Evolutionary conservation across 2,329 filamentous ascomycete species (phyloP), one percentile per base, ranked within the genome.

Genomic region (Ceratocystis diversiconidia): DNA sequence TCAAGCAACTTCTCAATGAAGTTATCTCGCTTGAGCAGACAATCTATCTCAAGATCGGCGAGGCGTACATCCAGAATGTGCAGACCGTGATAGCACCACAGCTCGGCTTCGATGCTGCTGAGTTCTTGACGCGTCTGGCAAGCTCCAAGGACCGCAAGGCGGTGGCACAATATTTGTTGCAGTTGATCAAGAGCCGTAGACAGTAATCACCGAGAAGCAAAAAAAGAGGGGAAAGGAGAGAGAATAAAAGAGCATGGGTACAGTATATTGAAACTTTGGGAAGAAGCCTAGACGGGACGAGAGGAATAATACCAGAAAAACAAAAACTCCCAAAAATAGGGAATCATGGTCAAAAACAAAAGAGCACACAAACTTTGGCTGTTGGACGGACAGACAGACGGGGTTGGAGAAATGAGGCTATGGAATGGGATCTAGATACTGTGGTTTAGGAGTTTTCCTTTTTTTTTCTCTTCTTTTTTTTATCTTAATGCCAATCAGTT

Each of bases 41-140:
- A 44, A 94, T 99, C 68, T 92, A 96, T 73, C 81, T 84, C 70
- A 97, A 97, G 78, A 92, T 90, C 12, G 94, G 94, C 30, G 83
- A 88, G 63, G 81, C 84, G 65, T 97, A 96, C 73, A 81, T 92
- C 28, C 81, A 83, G 68, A 82, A 88, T 71, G 75, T 92, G 60
- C 84, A 85, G 70, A 77, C 79, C 17, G 78, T 79, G 1, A 81
- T 91, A 66, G 83, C 92, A 70, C 80, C 84, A 0, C 80, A 78
- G 59, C 78, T 90, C 69, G 86, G 86, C 0, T 80, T 87, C 28
- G 81, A 84, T 65, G 84, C 82, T 7, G 77, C 77, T 25, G 82
- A 83, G 65, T 86, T 85, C 70, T 73, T 87, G 68, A 77, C 79
- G 68, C 78, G 77, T 50, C 76, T 87, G 75, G 84, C 82, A 1